Evolutionary conservation across 208 protist genomes (phyloP), one percentile per base, ranked within the genome.

Genomic region (Trypanosoma scelopori): DNA sequence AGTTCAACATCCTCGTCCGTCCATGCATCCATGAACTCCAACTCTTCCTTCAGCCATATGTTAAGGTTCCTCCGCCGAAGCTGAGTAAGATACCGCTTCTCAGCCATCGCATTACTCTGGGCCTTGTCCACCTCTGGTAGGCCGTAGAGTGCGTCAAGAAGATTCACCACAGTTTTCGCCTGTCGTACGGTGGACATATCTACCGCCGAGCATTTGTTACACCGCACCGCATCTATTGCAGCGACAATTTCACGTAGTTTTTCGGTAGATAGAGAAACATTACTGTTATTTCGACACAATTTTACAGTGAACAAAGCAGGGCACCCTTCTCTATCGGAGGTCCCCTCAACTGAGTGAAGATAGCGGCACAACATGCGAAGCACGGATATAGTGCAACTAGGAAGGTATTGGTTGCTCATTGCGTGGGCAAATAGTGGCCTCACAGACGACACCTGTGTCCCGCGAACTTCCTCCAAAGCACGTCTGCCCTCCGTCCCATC

Each of bases 71-170:
- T 82, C 56, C 84, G 81, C 12, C 91, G 76, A 51, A 96, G 79
- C 64, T 94, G 86, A 5, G 69, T 78, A 15, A 89, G 69, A 61
- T 90, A 96, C 47, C 74, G 77, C 25, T 66, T 62, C 77, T 96
- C 91, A 60, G 84, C 80, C 5, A 84, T 51, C 0, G 82, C 81
- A 55, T 96, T 92, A 7, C 43, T 64, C 28, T 86, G 65, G 2
- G 84, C 71, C 6, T 74, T 52, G 67, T 96, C 91, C 4, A 51
- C 65, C 46, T 93, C 91, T 2, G 87, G 87, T 23, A 96, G 57
- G 12, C 74, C 82, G 74, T 92, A 96, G n/a, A 96, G 82, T 13
- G 91, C 87, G 39, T 69, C 76, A 45, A 93, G 65, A 52, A 96
- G 81, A 25, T 51, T 66, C 16, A 93, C 18, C 25, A 94, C 67